Evolutionary conservation across 2,329 filamentous ascomycete genomes (phyloP).

Genomic region (Ceratocystiopsis sp.): DNA sequence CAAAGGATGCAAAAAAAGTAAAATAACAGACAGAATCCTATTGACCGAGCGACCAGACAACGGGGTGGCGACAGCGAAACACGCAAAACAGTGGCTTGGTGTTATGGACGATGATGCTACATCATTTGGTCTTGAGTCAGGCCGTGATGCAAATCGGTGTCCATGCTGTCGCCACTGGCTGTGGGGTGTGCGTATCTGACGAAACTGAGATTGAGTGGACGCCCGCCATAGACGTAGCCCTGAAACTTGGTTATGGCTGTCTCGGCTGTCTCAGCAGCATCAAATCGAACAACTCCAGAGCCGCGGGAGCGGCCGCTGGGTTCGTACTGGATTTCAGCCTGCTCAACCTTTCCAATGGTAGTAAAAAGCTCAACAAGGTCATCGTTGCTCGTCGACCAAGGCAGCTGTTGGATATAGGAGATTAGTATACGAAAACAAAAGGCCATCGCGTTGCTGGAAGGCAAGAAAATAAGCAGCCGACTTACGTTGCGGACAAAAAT

Average conservation of each 20-base stretch:
- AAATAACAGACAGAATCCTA: too few species aligned
- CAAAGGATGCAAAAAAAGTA: too few species aligned
- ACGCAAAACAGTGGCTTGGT: too few species aligned
- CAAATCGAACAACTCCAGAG: conserved; percentile 92
- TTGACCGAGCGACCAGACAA: not conserved
- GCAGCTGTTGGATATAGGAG: conserved; percentile 42
- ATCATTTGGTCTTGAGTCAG: conserved; percentile 98
- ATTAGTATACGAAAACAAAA: conserved; percentile 11
- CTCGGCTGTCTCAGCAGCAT: conserved; percentile 65
- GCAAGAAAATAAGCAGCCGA: not conserved
- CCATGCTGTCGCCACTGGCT: conserved; percentile 56
- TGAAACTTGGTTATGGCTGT: conserved; percentile 95
- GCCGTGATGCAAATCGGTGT: conserved; percentile 56
- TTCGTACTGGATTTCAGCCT: conserved; percentile 98
- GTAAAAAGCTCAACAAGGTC: conserved; percentile 92
- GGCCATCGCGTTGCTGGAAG: not conserved
- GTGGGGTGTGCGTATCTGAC: conserved; percentile 73
- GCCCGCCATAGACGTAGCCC: conserved; percentile 90
- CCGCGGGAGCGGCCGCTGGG: conserved; percentile 88
- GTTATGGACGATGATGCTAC: conserved; percentile 27
- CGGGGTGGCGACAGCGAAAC: too few species aligned
- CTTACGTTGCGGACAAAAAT: conserved; percentile 97
- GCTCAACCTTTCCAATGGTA: conserved; percentile 94
- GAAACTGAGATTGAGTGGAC: conserved; percentile 80
- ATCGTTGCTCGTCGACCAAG: conserved; percentile 98